Conservation (phyloP, 345 rosid genomes). For the Euphorbia pulcherrima region DNA sequence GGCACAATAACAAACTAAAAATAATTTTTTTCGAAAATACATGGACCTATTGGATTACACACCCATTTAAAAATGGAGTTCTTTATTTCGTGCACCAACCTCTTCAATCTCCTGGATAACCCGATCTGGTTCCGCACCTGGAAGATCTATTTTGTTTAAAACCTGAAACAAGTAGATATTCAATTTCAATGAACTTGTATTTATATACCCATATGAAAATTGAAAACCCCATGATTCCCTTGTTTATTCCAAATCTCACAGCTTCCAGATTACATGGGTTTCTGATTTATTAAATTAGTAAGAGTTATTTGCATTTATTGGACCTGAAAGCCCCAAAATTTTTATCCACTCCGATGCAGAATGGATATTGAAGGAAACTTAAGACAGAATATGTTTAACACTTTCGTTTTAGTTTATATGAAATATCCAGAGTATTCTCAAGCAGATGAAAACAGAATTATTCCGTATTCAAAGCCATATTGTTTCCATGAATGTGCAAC, state of each 20-base stretch:
- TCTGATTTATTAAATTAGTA: neutral
- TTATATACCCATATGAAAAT: neutral
- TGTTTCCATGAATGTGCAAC: neutral
- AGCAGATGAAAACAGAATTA: neutral
- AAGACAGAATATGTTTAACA: neutral
- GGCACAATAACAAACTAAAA: too few relatives aligned
- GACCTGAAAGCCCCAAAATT: neutral
- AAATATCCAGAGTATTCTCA: neutral
- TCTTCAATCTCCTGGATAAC: slow-evolving; percentile 89
- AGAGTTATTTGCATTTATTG: neutral
- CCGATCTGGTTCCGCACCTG: slow-evolving; percentile 88
- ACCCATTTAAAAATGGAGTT: slow-evolving; percentile 30
- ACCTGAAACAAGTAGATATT: slow-evolving; percentile 45
- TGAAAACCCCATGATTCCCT: neutral
- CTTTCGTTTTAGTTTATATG: neutral
- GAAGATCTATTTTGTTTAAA: slow-evolving; percentile 96
- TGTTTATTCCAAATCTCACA: slow-evolving; percentile 2
- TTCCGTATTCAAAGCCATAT: neutral
- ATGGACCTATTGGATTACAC: slow-evolving; percentile 27
- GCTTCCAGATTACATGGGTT: neutral
- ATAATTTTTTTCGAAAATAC: slow-evolving; percentile 4
- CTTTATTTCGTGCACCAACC: slow-evolving; percentile 54
- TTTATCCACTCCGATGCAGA: neutral
- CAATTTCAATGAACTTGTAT: neutral
- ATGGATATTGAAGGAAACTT: neutral